These are phyloP conservation scores for Colletotrichum sp. DNA, from an alignment of 2,329 filamentous ascomycete genomes.

Conservation along the genomic window DNA sequence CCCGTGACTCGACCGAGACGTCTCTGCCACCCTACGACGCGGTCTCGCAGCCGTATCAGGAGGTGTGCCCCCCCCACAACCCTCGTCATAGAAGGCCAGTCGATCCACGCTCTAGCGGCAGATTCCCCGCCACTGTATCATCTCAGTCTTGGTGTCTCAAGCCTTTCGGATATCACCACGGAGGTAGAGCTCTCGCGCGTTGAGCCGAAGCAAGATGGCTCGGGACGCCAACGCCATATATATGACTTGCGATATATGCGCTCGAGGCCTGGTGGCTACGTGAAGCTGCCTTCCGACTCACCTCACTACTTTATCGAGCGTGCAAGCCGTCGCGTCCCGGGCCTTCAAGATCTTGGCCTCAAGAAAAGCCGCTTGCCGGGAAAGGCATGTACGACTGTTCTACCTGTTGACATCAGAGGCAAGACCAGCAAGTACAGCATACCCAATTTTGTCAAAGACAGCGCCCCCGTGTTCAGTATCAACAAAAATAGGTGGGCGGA, in stretches of 20 bases:
- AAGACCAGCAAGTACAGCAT: constrained; percentile 1
- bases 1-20: not conserved
- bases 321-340: not conserved
- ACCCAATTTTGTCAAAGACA: not conserved
- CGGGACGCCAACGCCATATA: not conserved
- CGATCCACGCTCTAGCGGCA: not conserved
- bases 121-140: not conserved
- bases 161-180: not conserved
- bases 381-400: not conserved
- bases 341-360: not conserved
- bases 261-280: not conserved
- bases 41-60: not conserved
- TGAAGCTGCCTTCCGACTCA: not conserved
- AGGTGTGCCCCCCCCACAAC: not conserved
- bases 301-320: not conserved
- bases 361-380: not conserved
- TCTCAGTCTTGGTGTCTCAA: not conserved
- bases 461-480: not conserved
- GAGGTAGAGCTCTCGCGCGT: not conserved
- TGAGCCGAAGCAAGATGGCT: not conserved
- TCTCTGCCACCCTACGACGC: not conserved
- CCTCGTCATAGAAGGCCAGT: not conserved
- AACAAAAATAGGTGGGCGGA: not conserved
- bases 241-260: not conserved
- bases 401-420: not conserved